phyloP scores from a whole-genome alignment of 805 yeast genomes.

The Pichia exigua region DNA sequence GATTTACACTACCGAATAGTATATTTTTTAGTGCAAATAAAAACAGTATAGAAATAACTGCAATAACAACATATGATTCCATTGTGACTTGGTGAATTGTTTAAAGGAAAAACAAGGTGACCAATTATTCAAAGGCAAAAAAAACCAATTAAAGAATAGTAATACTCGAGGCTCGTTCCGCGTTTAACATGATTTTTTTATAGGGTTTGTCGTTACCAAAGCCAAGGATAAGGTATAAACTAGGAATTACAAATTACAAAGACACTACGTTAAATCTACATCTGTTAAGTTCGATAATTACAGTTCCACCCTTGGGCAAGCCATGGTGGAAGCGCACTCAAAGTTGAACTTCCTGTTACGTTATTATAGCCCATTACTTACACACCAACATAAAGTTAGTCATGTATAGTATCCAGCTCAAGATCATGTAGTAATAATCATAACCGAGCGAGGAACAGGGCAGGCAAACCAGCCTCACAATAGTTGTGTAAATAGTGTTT shows the following conservation, averaged over 20 bases:
- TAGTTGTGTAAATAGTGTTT: not conserved
- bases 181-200: not conserved
- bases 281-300: constrained; percentile 33
- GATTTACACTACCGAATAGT: constrained; percentile 16
- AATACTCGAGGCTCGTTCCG: not conserved
- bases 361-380: constrained; percentile 42
- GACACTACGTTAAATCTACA: not conserved
- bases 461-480: constrained; percentile 13
- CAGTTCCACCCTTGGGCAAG: constrained; percentile 30
- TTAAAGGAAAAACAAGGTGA: not conserved
- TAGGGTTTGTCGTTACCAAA: no score
- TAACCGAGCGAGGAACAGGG: constrained; percentile 64
- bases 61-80: constrained; percentile 20
- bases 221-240: not conserved
- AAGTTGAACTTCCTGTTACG: constrained; percentile 32
- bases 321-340: constrained; percentile 51
- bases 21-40: constrained; percentile 20
- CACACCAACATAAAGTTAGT: constrained; percentile 1
- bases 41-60: constrained; percentile 1
- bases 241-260: not conserved
- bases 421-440: constrained; percentile 30
- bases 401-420: constrained; percentile 51
- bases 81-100: constrained; percentile 8
- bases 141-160: no score
- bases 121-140: not conserved